phyloP scores from a whole-genome alignment of 2,329 filamentous ascomycete genomes.

The Colletotrichum noveboracense region DNA sequence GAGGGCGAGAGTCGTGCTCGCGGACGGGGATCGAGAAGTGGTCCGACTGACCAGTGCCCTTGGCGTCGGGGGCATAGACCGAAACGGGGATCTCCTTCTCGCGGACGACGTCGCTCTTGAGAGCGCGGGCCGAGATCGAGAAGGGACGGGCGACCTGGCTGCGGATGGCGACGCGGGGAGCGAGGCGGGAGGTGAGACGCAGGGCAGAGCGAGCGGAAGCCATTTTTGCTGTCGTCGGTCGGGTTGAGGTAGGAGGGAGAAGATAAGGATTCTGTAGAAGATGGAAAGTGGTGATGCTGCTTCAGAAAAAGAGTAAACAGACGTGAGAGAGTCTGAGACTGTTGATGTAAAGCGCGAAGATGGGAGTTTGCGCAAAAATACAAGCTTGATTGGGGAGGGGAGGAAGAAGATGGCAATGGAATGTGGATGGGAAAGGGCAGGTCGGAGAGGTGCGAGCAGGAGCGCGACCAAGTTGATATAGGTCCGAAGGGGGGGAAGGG shows the following conservation, averaged over 20 bases:
- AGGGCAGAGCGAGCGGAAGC: conserved; percentile 17
- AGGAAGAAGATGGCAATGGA: not conserved
- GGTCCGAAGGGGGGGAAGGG: conserved; percentile 3
- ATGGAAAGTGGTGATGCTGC: not conserved
- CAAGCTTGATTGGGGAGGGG: not conserved
- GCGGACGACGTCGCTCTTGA: conserved; percentile 57
- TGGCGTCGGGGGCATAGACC: conserved; percentile 53
- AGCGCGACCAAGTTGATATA: conserved; percentile 20
- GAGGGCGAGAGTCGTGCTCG: conserved; percentile 41
- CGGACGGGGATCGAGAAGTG: conserved; percentile 62
- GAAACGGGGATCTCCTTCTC: conserved; percentile 64
- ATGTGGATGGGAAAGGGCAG: not conserved
- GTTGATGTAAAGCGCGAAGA: conserved; percentile 8
- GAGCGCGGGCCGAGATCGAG: conserved; percentile 38
- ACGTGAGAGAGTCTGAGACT: not conserved
- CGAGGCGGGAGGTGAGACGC: conserved; percentile 20
- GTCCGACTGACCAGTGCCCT: conserved; percentile 50
- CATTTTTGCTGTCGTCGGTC: conserved; percentile 7
- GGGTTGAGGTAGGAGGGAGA: not conserved
- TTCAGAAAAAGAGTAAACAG: not conserved
- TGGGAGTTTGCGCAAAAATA: not conserved
- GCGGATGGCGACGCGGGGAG: conserved; percentile 32
- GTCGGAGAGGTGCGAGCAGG: not conserved
- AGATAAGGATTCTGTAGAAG: not conserved
- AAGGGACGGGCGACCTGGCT: conserved; percentile 38